Evolutionary conservation across 371 early-diverging fungal species (phyloP).

Genomic region (Mortierella sp.): DNA sequence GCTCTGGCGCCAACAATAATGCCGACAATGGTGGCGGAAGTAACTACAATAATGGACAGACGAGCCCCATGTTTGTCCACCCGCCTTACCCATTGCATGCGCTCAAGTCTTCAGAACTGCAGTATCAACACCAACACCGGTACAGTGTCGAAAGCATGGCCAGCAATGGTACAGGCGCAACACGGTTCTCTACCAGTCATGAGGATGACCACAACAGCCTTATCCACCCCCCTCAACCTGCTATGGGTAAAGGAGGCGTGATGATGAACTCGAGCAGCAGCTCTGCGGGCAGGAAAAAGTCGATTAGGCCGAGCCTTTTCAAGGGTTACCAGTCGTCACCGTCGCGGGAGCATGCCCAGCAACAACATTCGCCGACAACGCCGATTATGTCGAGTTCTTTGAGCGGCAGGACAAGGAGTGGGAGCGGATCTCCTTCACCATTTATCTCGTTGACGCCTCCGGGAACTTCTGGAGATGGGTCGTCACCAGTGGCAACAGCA

Average conservation of each 20-base stretch:
- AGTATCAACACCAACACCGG: conserved; percentile 11
- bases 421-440: conserved; percentile 16
- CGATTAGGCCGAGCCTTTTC: conserved; percentile 20
- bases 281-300: conserved; percentile 14
- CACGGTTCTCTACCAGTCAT: conserved; percentile 32
- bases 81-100: conserved; percentile 24
- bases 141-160: conserved; percentile 46
- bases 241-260: not conserved
- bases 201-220: conserved; percentile 32
- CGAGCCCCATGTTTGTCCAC: not conserved
- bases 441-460: conserved; percentile 30
- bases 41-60: not conserved
- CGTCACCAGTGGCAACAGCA: not conserved
- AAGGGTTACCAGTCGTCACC: conserved; percentile 39
- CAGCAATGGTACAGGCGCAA: conserved; percentile 47
- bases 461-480: not conserved
- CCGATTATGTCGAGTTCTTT: conserved; percentile 14
- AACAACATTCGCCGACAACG: not conserved
- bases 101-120: conserved; percentile 10
- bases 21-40: not conserved
- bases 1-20: not conserved
- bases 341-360: not conserved
- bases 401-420: not conserved
- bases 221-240: conserved; percentile 6
- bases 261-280: not conserved